These are phyloP conservation scores for Isoetes engelmannii DNA, from an alignment of 83 land plant genomes.

Conservation along the genomic window DNA sequence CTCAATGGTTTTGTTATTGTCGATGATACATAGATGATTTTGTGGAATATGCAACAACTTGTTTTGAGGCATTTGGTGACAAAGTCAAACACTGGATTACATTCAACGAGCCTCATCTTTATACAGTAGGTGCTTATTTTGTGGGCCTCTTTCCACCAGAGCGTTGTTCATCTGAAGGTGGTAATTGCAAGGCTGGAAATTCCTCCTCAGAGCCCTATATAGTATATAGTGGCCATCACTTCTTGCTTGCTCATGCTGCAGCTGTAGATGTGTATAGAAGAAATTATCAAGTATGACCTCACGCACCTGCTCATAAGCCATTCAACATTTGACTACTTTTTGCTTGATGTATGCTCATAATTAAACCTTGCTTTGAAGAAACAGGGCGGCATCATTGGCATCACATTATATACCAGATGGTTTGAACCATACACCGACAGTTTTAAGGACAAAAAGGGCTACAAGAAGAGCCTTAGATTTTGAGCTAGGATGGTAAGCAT, in stretches of 20 bases:
- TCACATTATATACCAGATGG: not conserved
- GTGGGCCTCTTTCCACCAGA: constrained; percentile 29
- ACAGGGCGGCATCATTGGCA: not conserved
- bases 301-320: no score
- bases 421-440: no score
- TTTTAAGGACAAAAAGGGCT: no score
- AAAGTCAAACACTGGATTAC: constrained; percentile 54
- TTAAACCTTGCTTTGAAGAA: not conserved
- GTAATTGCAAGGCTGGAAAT: constrained; percentile 20
- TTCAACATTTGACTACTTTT: no score
- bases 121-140: constrained; percentile 27
- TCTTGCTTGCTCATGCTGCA: constrained; percentile 23
- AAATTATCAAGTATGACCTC: constrained; percentile 1
- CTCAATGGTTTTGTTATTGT: no score
- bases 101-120: constrained; percentile 45
- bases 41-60: constrained; percentile 43
- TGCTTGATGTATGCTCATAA: no score
- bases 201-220: constrained; percentile 28
- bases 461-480: constrained; percentile 58
- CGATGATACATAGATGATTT: constrained; percentile 50
- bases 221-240: constrained; percentile 13
- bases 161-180: constrained; percentile 21
- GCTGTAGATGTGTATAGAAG: constrained; percentile 18
- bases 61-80: constrained; percentile 63
- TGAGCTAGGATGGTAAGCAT: constrained; percentile 59